Evolutionary conservation across 805 yeast genomes (phyloP).

Genomic region (Ogataea siamensis): DNA sequence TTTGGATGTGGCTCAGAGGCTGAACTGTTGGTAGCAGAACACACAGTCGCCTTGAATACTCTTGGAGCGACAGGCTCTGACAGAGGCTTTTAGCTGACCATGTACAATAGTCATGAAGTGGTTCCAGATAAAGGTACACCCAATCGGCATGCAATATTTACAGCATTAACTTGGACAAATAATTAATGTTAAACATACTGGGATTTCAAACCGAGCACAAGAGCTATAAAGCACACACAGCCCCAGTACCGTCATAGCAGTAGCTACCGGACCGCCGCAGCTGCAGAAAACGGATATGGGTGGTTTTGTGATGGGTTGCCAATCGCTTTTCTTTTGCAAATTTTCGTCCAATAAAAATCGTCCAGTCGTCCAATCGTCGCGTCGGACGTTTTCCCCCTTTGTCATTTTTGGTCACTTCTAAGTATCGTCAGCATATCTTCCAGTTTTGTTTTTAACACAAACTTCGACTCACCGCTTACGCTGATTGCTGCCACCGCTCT

Average conservation of each 20-base stretch:
- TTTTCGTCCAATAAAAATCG: conserved; percentile 16
- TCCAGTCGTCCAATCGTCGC: conserved; percentile 15
- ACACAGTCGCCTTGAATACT: neutral
- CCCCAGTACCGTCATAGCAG: too few species aligned
- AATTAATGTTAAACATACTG: too few species aligned
- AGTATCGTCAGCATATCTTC: conserved; percentile 3
- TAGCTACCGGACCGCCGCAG: too few species aligned
- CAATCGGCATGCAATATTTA: too few species aligned
- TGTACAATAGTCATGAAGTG: too few species aligned
- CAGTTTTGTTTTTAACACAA: conserved; percentile 8
- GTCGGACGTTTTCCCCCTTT: conserved; percentile 15
- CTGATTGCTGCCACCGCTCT: neutral
- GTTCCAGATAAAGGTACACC: too few species aligned
- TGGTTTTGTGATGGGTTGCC: neutral
- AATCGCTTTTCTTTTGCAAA: conserved; percentile 1
- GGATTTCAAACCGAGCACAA: too few species aligned
- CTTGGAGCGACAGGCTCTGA: too few species aligned
- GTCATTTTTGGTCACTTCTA: conserved; percentile 5
- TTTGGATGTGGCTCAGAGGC: neutral
- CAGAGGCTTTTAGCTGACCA: too few species aligned
- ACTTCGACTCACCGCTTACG: neutral
- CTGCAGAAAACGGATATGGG: neutral
- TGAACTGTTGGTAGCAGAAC: neutral
- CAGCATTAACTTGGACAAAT: too few species aligned
- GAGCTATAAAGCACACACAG: too few species aligned